Base-by-base conservation (phyloP, 495 filamentous ascomycete genomes). In the Aspergillus cavernicola region DNA sequence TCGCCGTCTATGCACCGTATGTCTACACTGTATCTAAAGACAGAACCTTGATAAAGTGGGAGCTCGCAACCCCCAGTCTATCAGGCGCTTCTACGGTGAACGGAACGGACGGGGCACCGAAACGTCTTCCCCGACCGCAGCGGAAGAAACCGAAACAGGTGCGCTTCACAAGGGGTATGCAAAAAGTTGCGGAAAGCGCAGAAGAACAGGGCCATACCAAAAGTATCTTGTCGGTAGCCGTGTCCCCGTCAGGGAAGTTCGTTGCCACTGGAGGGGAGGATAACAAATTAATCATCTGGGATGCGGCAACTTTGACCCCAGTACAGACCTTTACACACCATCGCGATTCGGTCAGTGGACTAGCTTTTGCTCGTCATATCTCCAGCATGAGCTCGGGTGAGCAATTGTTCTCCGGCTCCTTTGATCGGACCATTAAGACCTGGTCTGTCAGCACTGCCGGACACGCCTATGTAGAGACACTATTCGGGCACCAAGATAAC, bases 401-500 rank as follows among this genome's bases (percentile, higher is more conserved):
- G 61, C 92, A 97, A 64, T 73, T 98, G 15, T 98, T 90, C 71
- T 92, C 89, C 6, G 85, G 83, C 39, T 90, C 87, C 6, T 85
- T 85, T 59, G 93, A 98, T 69, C 84, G 93, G 15, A 96, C 91
- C 3, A 84, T 93, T 58, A 95, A 92, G 66, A 81, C 88, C 19
- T 95, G 88, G 86, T 92, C 86, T 50, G 77, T 96, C 19, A 74
- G 72, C 50, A 57, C 66, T 16, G 67, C 72, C 1, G 74, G 74
- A 12, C 74, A 76, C 49, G 89, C 91, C 22, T 98, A 97, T 62
- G 80, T 98, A 20, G 95, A 97, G 64, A 97, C 93, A 0, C 76
- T 98, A 1, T 96, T 96, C 69, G 93, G 93, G 9, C 93, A 98
- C 69, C 91, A 97, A 64, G 93, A 97, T 63, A 79, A 85, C 55